phyloP scores from a whole-genome alignment of 169 alveolate genomes.

The Eimeria necatrix region DNA sequence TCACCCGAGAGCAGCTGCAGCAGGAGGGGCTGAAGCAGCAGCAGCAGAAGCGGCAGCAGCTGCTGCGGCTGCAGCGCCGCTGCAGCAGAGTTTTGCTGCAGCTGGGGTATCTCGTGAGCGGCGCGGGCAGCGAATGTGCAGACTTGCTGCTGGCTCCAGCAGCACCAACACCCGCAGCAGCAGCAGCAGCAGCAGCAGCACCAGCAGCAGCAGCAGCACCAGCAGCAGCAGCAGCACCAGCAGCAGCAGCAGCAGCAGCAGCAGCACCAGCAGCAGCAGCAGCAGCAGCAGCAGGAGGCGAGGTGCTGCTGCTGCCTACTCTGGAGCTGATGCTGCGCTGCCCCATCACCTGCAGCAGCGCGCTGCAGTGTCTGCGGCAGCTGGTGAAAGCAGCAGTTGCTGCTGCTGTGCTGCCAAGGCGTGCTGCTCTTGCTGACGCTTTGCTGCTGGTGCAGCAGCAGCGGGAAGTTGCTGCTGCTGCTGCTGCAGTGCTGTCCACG shows the following conservation, averaged over 20 bases:
- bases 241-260: neutral
- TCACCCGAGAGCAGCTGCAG: conserved; percentile 57
- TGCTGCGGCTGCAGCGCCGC: conserved; percentile 48
- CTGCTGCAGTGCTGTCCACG: neutral
- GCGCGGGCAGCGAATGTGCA: conserved; percentile 7
- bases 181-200: conserved; percentile 36
- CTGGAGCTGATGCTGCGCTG: conserved; percentile 48
- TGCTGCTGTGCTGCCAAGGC: conserved; percentile 21
- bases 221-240: conserved; percentile 52
- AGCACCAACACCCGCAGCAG: neutral
- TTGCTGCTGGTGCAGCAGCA: conserved; percentile 60
- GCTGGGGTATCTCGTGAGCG: conserved; percentile 32
- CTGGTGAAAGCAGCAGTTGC: conserved; percentile 61
- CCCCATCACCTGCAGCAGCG: conserved; percentile 68
- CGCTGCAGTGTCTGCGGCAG: conserved; percentile 42
- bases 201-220: neutral
- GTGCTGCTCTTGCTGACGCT: conserved; percentile 65
- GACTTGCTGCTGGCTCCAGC: conserved; percentile 44
- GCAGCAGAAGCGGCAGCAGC: conserved; percentile 72
- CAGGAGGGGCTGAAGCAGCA: conserved; percentile 72
- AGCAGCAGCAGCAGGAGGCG: neutral
- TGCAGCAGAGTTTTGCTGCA: conserved; percentile 35
- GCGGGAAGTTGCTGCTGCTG: conserved; percentile 18
- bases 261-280: neutral
- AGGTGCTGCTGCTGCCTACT: conserved; percentile 24